phyloP scores from a whole-genome alignment of 2,329 filamentous ascomycete species.

The Ambrosiella xylebori region DNA sequence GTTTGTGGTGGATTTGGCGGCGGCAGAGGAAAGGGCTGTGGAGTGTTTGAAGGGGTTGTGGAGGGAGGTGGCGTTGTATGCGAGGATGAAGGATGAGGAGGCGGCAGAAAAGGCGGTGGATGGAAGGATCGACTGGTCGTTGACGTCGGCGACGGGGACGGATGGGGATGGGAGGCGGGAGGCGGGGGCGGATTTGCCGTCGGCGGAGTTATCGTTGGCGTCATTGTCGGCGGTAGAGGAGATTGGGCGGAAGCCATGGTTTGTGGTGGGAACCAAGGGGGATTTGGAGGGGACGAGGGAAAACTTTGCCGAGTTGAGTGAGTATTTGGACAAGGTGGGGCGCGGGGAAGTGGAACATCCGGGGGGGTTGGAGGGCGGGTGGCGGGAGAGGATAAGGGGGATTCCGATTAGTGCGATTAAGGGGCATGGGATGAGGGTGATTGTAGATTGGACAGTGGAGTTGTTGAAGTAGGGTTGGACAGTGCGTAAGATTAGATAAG shows the following conservation, averaged over 20 bases:
- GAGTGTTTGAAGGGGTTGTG: constrained; percentile 64
- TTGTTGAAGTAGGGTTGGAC: constrained; percentile 26
- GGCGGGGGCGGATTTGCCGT: not conserved
- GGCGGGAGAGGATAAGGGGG: constrained; percentile 46
- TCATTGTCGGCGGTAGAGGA: constrained; percentile 30
- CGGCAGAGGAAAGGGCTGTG: constrained; percentile 51
- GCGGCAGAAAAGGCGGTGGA: constrained; percentile 48
- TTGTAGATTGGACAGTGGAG: constrained; percentile 56
- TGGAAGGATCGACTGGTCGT: constrained; percentile 37
- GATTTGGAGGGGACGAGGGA: constrained; percentile 63
- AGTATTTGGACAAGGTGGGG: constrained; percentile 52
- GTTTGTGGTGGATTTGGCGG: constrained; percentile 76
- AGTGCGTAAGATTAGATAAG: not conserved
- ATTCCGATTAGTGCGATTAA: constrained; percentile 84
- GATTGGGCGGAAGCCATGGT: constrained; percentile 92
- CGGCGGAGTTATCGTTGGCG: constrained; percentile 12
- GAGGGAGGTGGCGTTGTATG: constrained; percentile 81
- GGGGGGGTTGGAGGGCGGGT: constrained; percentile 40
- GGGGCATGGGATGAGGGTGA: constrained; percentile 61
- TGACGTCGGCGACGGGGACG: constrained; percentile 28
- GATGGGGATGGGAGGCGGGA: not conserved
- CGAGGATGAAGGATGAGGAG: constrained; percentile 56
- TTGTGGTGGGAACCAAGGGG: constrained; percentile 85
- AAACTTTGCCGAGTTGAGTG: constrained; percentile 53
- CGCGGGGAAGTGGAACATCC: constrained; percentile 51